Conservation (phyloP, 2,329 filamentous ascomycete species). For the Ceratocystis harringtonii region DNA sequence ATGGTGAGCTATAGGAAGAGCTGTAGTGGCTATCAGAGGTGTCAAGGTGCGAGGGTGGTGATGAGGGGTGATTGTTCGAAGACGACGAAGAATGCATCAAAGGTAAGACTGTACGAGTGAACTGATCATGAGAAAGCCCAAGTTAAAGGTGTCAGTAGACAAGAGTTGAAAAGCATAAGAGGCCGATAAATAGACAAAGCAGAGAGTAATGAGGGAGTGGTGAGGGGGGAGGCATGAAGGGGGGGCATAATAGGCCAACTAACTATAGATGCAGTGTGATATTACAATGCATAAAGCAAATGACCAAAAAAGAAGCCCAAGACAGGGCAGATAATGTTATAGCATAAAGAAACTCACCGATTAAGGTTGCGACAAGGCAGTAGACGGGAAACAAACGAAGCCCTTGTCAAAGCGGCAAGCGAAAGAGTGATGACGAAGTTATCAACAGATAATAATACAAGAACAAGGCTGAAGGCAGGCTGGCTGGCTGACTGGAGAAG, state of each 20-base stretch:
- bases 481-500: neutral
- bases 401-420: neutral
- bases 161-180: neutral
- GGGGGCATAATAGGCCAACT: neutral
- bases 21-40: slow-evolving; percentile 4
- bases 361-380: neutral
- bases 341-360: neutral
- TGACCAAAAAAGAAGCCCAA: neutral
- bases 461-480: neutral
- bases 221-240: neutral
- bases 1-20: slow-evolving; percentile 7
- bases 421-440: neutral
- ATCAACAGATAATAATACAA: neutral
- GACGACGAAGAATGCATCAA: slow-evolving; percentile 13
- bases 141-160: neutral
- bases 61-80: slow-evolving; percentile 7
- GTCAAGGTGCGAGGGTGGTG: slow-evolving; percentile 12
- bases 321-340: too few species aligned
- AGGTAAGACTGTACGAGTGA: neutral
- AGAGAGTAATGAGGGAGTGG: neutral
- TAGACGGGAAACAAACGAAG: neutral
- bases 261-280: neutral
- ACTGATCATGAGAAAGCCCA: neutral
- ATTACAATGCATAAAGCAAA: neutral
- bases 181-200: neutral